Base-by-base conservation (phyloP, 495 filamentous ascomycete species). In the Antarctomyces pellizariae region DNA sequence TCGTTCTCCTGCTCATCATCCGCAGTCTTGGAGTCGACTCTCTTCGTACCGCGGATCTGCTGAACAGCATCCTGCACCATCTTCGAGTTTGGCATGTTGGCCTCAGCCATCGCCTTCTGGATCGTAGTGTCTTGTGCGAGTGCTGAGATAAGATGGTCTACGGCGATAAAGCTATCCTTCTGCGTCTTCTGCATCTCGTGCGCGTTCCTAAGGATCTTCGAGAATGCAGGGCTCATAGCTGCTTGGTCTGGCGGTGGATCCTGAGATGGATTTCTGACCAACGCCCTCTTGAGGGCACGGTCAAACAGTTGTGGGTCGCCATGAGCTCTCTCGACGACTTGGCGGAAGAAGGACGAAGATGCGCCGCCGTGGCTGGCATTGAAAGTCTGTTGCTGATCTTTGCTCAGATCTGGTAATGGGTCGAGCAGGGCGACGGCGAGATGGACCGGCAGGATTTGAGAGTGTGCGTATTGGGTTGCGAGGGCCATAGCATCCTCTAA, bases 141-240 rank as follows among this genome's bases (percentile, higher is more conserved):
- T 2, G 77, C 65, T 36, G 68, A 64, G 32, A 97, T 93, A 16
- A 97, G 59, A 44, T 97, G 86, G 44, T 93, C 84, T 16, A 93
- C 68, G 3, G 84, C 84, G 28, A 95, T 75, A 45, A 64, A 97
- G 36, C 71, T 77, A 44, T 97, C 86, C 41, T 91, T 92, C 36
- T 95, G 86, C 2, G 80, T 83, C 50, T 86, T 91, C 29, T 83
- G 79, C 13, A 97, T 49, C n/a, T 93, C 82, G 41, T 71, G 69
- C 4, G 86, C 82, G 29, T 68, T 57, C 24, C 80, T 62, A 16
- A 97, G 57, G 28, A 92, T 62, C 33, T 74, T 89, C 20, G 64
- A 58, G 47, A 95, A 77, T 7, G 63, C 55, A 2, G 83, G 80
- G 3, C 80, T 66, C 37, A 84, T 66, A 18, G 72, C 67, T 18